Evolutionary conservation across 441 rosid genomes (phyloP).

Genomic region (Corymbia calophylla): DNA sequence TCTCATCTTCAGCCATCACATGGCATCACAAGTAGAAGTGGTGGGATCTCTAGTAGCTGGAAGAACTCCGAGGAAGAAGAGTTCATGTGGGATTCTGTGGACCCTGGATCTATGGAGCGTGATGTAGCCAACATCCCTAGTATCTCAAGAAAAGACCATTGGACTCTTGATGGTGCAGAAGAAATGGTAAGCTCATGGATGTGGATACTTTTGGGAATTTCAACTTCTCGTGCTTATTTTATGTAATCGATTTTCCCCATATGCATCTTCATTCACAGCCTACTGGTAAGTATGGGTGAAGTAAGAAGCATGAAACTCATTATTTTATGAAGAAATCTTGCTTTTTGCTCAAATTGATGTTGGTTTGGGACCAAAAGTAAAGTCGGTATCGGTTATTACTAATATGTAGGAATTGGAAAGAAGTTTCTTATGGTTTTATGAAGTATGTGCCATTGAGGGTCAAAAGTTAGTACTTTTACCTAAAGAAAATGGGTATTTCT

Average conservation of each 20-base stretch:
- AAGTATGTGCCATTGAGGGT: background rate
- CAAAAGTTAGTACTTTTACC: background rate
- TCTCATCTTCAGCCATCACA: slow-evolving; percentile 24
- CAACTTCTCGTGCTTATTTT: background rate
- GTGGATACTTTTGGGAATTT: background rate
- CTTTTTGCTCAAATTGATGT: background rate
- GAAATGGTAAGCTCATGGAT: slow-evolving; percentile 48
- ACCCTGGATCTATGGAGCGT: slow-evolving; percentile 60
- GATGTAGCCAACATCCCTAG: slow-evolving; percentile 35
- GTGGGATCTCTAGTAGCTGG: slow-evolving; percentile 58
- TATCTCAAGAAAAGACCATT: slow-evolving; percentile 43
- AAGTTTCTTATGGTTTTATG: background rate
- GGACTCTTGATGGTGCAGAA: slow-evolving; percentile 54
- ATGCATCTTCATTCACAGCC: slow-evolving; percentile 10
- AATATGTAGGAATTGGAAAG: background rate
- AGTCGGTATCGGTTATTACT: background rate
- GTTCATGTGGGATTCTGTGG: slow-evolving; percentile 86
- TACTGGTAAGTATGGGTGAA: background rate
- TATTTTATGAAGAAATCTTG: background rate
- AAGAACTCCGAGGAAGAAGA: slow-evolving; percentile 96
- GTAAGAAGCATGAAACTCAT: background rate
- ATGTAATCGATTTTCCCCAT: slow-evolving; percentile 1
- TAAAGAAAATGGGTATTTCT: background rate
- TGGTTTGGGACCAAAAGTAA: background rate
- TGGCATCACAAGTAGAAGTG: slow-evolving; percentile 33